Base-by-base conservation (phyloP, 2,329 filamentous ascomycete species). In the Macrophomina phaseolina region DNA sequence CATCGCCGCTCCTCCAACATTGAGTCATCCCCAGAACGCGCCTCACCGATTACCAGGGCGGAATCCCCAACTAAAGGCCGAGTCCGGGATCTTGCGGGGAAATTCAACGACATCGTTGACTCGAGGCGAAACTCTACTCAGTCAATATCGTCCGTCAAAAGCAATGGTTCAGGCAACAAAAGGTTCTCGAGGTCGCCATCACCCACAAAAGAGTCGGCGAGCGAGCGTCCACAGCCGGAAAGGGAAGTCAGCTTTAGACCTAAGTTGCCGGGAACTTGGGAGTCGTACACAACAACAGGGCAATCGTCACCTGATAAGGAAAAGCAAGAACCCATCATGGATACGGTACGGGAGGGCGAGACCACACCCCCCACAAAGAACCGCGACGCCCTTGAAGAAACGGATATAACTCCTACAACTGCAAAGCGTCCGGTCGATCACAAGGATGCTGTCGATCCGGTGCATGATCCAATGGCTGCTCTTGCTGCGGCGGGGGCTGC, bases 261-360 rank as follows among this genome's bases (percentile, higher is more conserved):
- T 14, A 78, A 83, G 64, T 72, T 86, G 38, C 84, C 84, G 46
- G 84, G 84, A 28, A 82, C 81, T 63, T 86, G 84, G 84, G 80
- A 85, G 63, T 86, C 84, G 38, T 83, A 79, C 67, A 80, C 80
- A 6, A 80, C 78, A 9, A 74, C 77, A 40, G 78, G 75, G 6
- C 73, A 75, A n/a, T 71, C 69, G 6, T 76, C 77, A 9, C 69
- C 71, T 14, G 70, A 67, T 16, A 73, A 75, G 23, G 66, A 68
- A 42, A 76, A 79, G n/a, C 73, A 68, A 30, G 66, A 67, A 30
- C 62, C 56, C 3, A 52, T 58, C 36, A 63, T 68, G n/a, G 42
- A 23, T 16, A 62, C 42, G 51, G n/a, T 55, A 64, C 16, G 53
- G 64, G 11, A 51, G 23, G 30, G 40, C 62, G 51, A 67, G 38